Percentiles rank a stretch among this genome's conserved stretches.
Conservation (phyloP, 176 grass and related monocot genomes). For the Rhynchospora pubera region DNA sequence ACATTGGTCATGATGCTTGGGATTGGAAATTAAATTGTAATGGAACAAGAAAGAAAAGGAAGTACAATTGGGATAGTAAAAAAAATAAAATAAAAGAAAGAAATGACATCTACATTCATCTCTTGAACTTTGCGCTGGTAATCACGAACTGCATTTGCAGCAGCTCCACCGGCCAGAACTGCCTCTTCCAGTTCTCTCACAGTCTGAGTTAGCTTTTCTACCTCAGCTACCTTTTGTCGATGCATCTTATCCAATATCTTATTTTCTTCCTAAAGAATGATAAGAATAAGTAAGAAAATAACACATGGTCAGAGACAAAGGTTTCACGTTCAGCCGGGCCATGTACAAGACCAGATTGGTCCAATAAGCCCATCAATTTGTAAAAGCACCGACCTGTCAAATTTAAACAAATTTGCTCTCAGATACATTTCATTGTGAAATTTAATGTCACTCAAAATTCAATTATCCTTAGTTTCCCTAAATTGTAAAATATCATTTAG, state of each 20-base stretch:
- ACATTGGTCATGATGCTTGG: constrained; percentile 8
- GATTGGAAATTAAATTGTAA: not conserved
- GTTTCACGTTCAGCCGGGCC: not conserved
- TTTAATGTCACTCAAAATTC: not conserved
- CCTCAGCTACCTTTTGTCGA: constrained; percentile 88
- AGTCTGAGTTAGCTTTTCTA: constrained; percentile 92
- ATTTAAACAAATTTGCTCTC: not conserved
- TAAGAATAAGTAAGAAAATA: constrained; percentile 5
- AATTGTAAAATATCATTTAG: too few species aligned
- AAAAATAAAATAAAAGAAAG: constrained; percentile 12
- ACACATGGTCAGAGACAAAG: not conserved
- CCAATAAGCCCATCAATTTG: not conserved
- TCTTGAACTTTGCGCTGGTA: constrained; percentile 96
- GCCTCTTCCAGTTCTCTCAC: constrained; percentile 91
- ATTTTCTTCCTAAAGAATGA: constrained; percentile 83
- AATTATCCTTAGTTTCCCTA: not conserved
- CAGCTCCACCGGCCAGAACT: constrained; percentile 88
- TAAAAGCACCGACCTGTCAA: not conserved
- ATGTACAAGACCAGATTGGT: not conserved
- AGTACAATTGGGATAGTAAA: not conserved
- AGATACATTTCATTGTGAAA: not conserved
- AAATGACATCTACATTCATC: constrained; percentile 77
- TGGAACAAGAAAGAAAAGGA: not conserved
- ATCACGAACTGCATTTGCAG: constrained; percentile 94
- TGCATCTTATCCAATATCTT: constrained; percentile 98